A percentile compares a stretch with the other conserved stretches of the same genome.
phyloP scores from a whole-genome alignment of 257 asterid genomes.

The Salvia miltiorrhiza region DNA sequence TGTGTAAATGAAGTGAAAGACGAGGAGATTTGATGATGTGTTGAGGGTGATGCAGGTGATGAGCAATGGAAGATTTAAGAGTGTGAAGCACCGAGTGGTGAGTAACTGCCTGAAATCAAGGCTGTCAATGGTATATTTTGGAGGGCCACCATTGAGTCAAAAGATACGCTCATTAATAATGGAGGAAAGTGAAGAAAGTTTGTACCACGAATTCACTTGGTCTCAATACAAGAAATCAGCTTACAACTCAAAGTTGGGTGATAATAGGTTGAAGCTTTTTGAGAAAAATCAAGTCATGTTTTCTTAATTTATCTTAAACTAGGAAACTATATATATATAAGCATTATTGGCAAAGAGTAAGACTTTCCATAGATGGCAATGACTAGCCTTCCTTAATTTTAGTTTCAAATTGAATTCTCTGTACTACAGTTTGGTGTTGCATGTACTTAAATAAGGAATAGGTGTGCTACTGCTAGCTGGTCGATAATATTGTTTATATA shows the following conservation, averaged over 20 bases:
- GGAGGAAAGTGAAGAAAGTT: slow-evolving; percentile 51
- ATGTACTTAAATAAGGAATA: too few relatives aligned
- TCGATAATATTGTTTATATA: too few relatives aligned
- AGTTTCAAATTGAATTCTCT: not conserved
- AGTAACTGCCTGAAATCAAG: slow-evolving; percentile 36
- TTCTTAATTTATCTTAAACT: not conserved
- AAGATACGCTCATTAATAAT: slow-evolving; percentile 42
- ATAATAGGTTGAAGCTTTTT: slow-evolving; percentile 38
- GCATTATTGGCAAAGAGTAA: not conserved
- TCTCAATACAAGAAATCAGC: slow-evolving; percentile 50
- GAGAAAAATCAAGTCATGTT: slow-evolving; percentile 19
- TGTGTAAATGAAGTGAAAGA: too few relatives aligned
- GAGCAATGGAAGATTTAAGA: slow-evolving; percentile 57
- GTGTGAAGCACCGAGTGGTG: slow-evolving; percentile 59
- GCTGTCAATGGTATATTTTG: slow-evolving; percentile 59
- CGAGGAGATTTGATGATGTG: too few relatives aligned
- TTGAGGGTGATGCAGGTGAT: slow-evolving; percentile 34
- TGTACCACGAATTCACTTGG: slow-evolving; percentile 64
- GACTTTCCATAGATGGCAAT: slow-evolving; percentile 15
- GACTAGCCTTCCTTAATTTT: not conserved
- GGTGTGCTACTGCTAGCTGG: too few relatives aligned
- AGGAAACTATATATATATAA: not conserved
- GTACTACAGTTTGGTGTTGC: not conserved
- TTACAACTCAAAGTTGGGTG: slow-evolving; percentile 47
- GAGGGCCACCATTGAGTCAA: slow-evolving; percentile 53